phyloP scores from a whole-genome alignment of 495 filamentous ascomycete species.

The Podospora pseudoanserina region DNA sequence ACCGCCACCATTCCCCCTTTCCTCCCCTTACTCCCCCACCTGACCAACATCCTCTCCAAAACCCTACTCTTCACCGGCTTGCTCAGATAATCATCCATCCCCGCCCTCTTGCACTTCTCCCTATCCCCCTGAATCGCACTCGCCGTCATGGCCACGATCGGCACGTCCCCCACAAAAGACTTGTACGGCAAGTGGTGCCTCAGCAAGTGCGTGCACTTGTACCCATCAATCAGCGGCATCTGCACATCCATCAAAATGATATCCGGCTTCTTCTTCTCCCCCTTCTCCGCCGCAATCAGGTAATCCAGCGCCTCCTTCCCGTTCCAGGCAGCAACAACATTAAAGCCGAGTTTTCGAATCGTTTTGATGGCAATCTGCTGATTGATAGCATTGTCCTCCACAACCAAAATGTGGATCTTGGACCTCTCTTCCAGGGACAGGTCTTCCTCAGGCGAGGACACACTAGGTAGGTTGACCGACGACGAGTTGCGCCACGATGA shows the following conservation, averaged over 20 bases:
- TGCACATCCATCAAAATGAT: constrained; percentile 89
- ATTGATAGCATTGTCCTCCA: constrained; percentile 78
- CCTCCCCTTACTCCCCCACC: constrained; percentile 40
- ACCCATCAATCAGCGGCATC: constrained; percentile 81
- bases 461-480: constrained; percentile 30
- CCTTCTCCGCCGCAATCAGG: constrained; percentile 37
- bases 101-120: constrained; percentile 71
- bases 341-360: constrained; percentile 72
- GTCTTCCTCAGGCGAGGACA: constrained; percentile 33
- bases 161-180: constrained; percentile 50
- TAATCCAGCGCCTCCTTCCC: constrained; percentile 75
- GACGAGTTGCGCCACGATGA: constrained; percentile 32
- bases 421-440: constrained; percentile 46
- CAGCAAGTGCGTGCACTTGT: constrained; percentile 68
- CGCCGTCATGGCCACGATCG: constrained; percentile 80
- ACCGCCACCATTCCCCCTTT: neutral
- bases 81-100: constrained; percentile 82
- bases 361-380: constrained; percentile 74
- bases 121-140: constrained; percentile 75
- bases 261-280: constrained; percentile 53
- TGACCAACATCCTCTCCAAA: constrained; percentile 68
- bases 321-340: constrained; percentile 66
- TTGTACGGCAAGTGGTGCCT: constrained; percentile 58
- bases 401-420: constrained; percentile 62
- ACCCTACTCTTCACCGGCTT: constrained; percentile 69